phyloP scores from a whole-genome alignment of 305 asterid species.

The Solanum hybrid region DNA sequence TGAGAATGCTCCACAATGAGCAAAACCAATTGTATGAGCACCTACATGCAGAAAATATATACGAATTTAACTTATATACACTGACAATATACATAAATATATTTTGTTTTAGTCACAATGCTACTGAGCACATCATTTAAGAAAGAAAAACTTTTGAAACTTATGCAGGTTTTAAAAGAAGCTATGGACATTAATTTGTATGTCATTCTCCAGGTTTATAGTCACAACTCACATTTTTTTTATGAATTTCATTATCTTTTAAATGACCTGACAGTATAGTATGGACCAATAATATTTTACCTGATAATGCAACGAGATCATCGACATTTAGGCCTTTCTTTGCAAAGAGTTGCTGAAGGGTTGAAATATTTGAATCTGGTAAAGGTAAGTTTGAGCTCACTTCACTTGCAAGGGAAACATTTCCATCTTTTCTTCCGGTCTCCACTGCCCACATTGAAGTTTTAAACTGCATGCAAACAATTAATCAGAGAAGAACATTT shows the following conservation, averaged over 20 bases:
- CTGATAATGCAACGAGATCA: constrained; percentile 57
- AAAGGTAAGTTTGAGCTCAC: constrained; percentile 34
- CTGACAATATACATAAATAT: neutral
- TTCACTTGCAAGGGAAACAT: constrained; percentile 21
- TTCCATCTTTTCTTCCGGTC: constrained; percentile 48
- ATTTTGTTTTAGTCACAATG: neutral
- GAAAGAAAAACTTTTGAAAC: too few species aligned
- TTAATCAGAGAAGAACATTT: neutral
- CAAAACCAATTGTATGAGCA: constrained; percentile 45
- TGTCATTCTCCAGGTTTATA: neutral
- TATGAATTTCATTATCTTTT: neutral
- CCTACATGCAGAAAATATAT: constrained; percentile 10
- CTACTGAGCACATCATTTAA: too few species aligned
- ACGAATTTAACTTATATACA: neutral
- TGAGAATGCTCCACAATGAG: constrained; percentile 39
- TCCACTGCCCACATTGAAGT: constrained; percentile 32
- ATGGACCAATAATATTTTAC: constrained; percentile 2
- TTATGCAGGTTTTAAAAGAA: too few species aligned
- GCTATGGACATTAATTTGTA: neutral
- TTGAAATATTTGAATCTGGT: constrained; percentile 28
- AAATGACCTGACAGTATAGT: neutral
- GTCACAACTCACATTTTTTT: neutral
- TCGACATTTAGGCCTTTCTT: constrained; percentile 21
- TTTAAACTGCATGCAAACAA: constrained; percentile 25
- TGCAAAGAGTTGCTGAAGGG: constrained; percentile 22